Percentiles rank a stretch among this genome's conserved stretches.
phyloP scores from a whole-genome alignment of 73 alveolate genomes.

The Paramecium sonneborni region DNA sequence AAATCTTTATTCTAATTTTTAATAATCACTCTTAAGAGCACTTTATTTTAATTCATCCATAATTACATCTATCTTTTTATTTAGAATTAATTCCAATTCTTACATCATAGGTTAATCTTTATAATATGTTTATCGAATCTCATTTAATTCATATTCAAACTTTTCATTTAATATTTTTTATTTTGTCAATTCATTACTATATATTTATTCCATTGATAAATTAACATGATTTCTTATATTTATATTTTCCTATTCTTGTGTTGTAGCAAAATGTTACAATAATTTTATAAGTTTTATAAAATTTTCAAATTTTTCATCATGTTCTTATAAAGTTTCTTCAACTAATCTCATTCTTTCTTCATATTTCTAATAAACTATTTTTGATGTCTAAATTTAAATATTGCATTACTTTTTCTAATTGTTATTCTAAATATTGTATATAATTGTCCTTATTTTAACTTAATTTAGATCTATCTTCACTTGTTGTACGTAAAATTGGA shows the following conservation, averaged over 20 bases:
- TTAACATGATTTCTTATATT: slow-evolving; percentile 15
- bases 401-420: slow-evolving; percentile 5
- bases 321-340: slow-evolving; percentile 1
- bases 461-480: neutral
- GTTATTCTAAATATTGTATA: neutral
- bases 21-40: neutral
- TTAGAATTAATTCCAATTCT: slow-evolving; percentile 4
- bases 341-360: neutral
- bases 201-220: neutral
- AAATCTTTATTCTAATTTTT: neutral
- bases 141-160: slow-evolving; percentile 7
- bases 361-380: neutral
- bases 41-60: slow-evolving; percentile 46
- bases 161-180: neutral
- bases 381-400: neutral
- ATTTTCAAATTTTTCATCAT: slow-evolving; percentile 45
- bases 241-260: slow-evolving; percentile 11
- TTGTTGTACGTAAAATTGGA: neutral
- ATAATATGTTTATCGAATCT: neutral
- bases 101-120: neutral
- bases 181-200: neutral
- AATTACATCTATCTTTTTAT: slow-evolving; percentile 46
- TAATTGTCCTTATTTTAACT: neutral
- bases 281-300: slow-evolving; percentile 34
- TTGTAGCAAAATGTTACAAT: slow-evolving; percentile 39